Base-by-base conservation (phyloP, 495 filamentous ascomycete genomes). In the Gamarada debralockiae region DNA sequence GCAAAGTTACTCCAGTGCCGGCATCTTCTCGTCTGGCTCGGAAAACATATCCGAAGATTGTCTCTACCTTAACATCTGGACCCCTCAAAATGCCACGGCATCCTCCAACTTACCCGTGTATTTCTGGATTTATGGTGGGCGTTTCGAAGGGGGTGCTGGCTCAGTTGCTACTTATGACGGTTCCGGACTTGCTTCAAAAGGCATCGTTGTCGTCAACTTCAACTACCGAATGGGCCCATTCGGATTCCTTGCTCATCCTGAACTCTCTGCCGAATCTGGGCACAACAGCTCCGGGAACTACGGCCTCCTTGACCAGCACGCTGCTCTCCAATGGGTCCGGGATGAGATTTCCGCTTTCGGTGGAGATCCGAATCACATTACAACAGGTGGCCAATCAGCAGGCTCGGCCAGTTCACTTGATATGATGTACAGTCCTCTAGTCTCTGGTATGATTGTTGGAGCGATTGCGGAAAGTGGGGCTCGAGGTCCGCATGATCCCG, bases 321-420 rank as follows among this genome's bases (percentile, higher is more conserved):
- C 81, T 13, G 80, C 77, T 1, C 60, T 85, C 38, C 70, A 80
- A 25, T 85, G 82, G 82, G 61, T 84, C 3, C 67, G 73, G 25
- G 74, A 79, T 25, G 76, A 81, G 36, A 82, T 83, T 42, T 68
- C 54, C 1, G 65, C 68, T 2, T 82, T 82, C 56, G 71, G 76
- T 3, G 76, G 80, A 1, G 65, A 70, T 45, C 66, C 66, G 34
- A 23, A 52, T 3, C 57, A 62, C 25, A 67, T 76, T 0, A 67
- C 66, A 14, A 48, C 69, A 6, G 62, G 58, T 51, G 71, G 67
- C 17, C 67, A 72, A 59, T 75, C 70, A 0, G 42, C 42, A 8
- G 42, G 42, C 21, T 46, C 42, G 21, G 42, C 42, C 12, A 46
- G 42, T 46, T 10, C 42, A 21, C 24, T 46, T 10, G 42, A 46